These are phyloP conservation scores for Bremia lactucae DNA, from an alignment of 352 stramenopile species.

Conservation along the genomic window DNA sequence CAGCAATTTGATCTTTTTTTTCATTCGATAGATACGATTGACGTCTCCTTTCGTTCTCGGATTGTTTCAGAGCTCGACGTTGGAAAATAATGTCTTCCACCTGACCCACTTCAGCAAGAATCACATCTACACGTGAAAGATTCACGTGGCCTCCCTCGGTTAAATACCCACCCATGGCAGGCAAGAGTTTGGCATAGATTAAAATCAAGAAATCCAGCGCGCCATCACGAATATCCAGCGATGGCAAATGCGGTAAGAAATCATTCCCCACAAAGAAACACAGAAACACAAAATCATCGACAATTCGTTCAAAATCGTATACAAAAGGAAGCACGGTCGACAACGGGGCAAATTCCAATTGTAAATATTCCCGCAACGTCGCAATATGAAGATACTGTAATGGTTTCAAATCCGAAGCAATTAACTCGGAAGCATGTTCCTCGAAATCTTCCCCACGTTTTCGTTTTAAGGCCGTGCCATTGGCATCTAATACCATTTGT, in stretches of 20 bases:
- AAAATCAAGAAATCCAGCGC: conserved; percentile 97
- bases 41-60: conserved; percentile 58
- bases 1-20: conserved; percentile 62
- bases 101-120: conserved; percentile 91
- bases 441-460: conserved; percentile 81
- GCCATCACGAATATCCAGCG: conserved; percentile 97
- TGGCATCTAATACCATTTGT: conserved; percentile 54
- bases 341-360: conserved; percentile 88
- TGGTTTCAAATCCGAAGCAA: conserved; percentile 85
- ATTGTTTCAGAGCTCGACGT: conserved; percentile 72
- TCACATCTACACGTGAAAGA: conserved; percentile 91
- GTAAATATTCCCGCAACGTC: conserved; percentile 90
- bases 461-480: conserved; percentile 63
- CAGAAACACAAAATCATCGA: conserved; percentile 99
- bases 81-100: conserved; percentile 96
- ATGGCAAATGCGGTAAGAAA: conserved; percentile 97
- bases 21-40: conserved; percentile 58
- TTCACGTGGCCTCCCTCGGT: conserved; percentile 92
- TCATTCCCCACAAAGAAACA: conserved; percentile 99
- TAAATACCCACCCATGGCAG: conserved; percentile 89
- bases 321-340: conserved; percentile 80
- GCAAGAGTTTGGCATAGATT: conserved; percentile 89
- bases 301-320: conserved; percentile 95
- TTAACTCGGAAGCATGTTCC: conserved; percentile 62
- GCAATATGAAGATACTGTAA: conserved; percentile 91